Evolutionary conservation across 2,329 filamentous ascomycete species (phyloP), one percentile per base, ranked within the genome.

Genomic region (Penicillium sp.): DNA sequence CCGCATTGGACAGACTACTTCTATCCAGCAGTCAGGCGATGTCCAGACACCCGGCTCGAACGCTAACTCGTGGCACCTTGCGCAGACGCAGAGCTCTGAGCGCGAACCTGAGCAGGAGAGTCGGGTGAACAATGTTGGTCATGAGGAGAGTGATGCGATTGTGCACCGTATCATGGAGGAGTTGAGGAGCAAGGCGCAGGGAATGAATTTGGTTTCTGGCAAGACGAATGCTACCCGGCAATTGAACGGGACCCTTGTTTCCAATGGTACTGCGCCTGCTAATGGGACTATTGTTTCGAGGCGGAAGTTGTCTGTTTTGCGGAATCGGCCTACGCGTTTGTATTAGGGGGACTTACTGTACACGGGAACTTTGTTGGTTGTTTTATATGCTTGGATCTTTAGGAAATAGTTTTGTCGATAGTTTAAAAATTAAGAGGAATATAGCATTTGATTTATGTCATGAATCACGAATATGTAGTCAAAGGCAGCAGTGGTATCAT

Each of bases 11-110:
- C 47, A 59, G 3, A 57, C 60, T 1, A 48, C 58, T 14, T 37
- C 55, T 3, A n/a, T 51, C 1, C 57, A 66, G 7, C 35, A 56
- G 16, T 50, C 53, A 13, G 43, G 45, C 5, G 56, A 61, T 19
- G 55, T 62, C 16, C 64, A 67, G 41, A 66, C 51, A 2, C 64
- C 64, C 5, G 64, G 63, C 6, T 67, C 64, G 11, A 60, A 61
- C 44, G 46, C 60, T 16, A 55, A 63, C 11, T 62, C 64, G 0
- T 67, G 63, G 63, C 53, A 50, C 14, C 10, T 51, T 19, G 54
- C 63, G 21, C 56, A 59, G 44, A 46, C 13, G 21, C 48, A 46
- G 24, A 52, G 46, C 7, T 57, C 59, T 9, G 53, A 63, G 52
- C 59, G 59, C 3, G 52, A 58, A 37, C 63, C 64, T 24, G 44